These are phyloP conservation scores for rapeseed (Brassica napus) DNA, from an alignment of 345 rosid species.

Conservation along the genomic window DNA sequence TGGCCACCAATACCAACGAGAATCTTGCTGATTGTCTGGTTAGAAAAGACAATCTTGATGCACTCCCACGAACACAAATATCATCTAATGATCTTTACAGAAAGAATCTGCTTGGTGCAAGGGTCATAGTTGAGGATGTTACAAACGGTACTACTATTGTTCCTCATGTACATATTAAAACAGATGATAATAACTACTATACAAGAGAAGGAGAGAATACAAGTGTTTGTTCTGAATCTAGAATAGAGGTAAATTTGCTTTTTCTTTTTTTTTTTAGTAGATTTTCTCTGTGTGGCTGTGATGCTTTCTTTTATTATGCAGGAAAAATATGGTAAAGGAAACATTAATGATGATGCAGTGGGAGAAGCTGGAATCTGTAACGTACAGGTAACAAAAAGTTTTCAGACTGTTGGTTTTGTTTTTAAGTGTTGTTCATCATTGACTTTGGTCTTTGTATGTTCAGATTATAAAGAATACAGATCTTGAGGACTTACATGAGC, in stretches of 20 bases:
- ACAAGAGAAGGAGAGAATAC: neutral
- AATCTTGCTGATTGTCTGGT: neutral
- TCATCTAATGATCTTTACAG: slow-evolving; percentile 32
- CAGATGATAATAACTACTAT: slow-evolving; percentile 41
- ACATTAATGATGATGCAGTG: slow-evolving; percentile 47
- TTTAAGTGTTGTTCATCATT: neutral
- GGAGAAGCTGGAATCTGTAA: slow-evolving; percentile 82
- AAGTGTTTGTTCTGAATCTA: neutral
- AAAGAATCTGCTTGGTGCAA: slow-evolving; percentile 27
- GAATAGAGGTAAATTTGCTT: neutral
- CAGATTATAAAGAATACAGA: slow-evolving; percentile 69
- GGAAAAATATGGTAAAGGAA: slow-evolving; percentile 45
- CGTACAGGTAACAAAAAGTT: slow-evolving; percentile 45
- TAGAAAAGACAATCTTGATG: neutral
- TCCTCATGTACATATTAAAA: slow-evolving; percentile 48
- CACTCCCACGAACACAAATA: neutral
- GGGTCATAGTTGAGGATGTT: slow-evolving; percentile 67
- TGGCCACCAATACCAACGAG: neutral
- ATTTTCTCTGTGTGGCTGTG: neutral
- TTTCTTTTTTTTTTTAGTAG: neutral
- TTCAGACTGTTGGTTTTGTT: neutral
- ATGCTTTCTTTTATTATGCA: slow-evolving; percentile 27
- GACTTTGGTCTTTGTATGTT: neutral
- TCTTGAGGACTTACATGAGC: slow-evolving; percentile 79
- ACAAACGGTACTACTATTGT: slow-evolving; percentile 47